Base-by-base conservation (phyloP, 1,284 basidiomycete species). In the Wallemia hederae region DNA sequence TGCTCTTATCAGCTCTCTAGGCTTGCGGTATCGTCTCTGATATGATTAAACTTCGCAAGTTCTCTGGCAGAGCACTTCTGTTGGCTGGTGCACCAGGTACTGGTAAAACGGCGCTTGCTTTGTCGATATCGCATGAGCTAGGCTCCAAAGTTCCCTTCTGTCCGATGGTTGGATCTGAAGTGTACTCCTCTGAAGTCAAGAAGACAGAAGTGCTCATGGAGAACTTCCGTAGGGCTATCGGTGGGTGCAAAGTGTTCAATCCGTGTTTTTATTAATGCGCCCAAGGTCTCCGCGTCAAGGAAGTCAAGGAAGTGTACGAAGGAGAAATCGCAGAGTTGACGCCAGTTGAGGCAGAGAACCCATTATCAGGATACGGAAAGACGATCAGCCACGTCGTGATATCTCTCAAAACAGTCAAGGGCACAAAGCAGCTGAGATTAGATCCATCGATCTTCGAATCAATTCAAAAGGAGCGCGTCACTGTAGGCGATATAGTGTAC, bases 161-260 rank as follows among this genome's bases (percentile, higher is more conserved):
- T 69, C 89, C 90, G 0, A 94, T 97, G 85, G 92, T 97, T 25
- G 94, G 91, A 0, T 86, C 82, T 3, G 92, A 98, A 71, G 92
- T 98, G 63, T 98, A 94, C 71, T 88, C 84, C 60, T 82, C 86
- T 9, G 92, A 98, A 72, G 90, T 98, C 61, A 98, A 97, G 75
- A 98, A 98, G 78, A 98, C 92, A 0, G 92, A 98, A 70, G 91
- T 97, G 1, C 74, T 98, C n/a, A 88, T 90, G 62, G 91, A 96
- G 71, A 81, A 82, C 60, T 98, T 98, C 72, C 77, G 92, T 62
- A 75, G 92, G 65, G 91, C 94, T 11, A 98, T 98, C 63, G 92
- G 91, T 89, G 69, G 68, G 83, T 33, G 31, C 29, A 27, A 7
- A 28, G 27, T 22, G 56, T 24, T 57, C 27, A 58, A 28, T 61